A percentile compares a stretch with the other conserved stretches of the same genome.
phyloP scores from a whole-genome alignment of 495 filamentous ascomycete species.

The Aspergillus steynii region DNA sequence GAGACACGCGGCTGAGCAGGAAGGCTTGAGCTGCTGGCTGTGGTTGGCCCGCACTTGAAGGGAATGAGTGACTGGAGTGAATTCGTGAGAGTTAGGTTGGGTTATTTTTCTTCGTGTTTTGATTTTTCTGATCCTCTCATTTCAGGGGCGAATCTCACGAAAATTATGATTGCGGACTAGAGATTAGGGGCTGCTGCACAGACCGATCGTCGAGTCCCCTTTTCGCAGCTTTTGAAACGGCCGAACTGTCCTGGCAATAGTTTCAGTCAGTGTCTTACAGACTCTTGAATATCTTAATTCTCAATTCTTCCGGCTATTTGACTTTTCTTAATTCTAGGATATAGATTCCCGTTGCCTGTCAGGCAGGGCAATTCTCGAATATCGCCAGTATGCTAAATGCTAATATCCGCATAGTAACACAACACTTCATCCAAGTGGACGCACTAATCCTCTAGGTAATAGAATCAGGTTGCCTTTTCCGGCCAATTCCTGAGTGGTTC shows the following conservation, averaged over 20 bases:
- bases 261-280: slow-evolving; percentile 1
- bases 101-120: background rate
- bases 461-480: background rate
- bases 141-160: slow-evolving; percentile 6
- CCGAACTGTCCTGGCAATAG: background rate
- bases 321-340: no score
- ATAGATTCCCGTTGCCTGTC: no score
- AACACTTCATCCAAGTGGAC: no score
- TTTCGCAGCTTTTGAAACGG: slow-evolving; percentile 9
- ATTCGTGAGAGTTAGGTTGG: no score
- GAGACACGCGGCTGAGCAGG: slow-evolving; percentile 19
- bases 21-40: no score
- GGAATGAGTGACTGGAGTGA: no score
- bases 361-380: no score
- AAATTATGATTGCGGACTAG: slow-evolving; percentile 14
- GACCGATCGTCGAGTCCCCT: slow-evolving; percentile 26
- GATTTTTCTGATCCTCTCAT: background rate
- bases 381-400: no score
- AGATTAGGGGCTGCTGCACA: slow-evolving; percentile 20
- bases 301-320: no score
- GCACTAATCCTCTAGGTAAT: no score
- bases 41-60: no score
- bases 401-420: no score
- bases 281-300: background rate
- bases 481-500: background rate